A percentile compares a stretch with the other conserved stretches of the same genome.
Evolutionary conservation across 2,329 filamentous ascomycete genomes (phyloP).

Genomic region (Thielaviopsis ethacetica): DNA sequence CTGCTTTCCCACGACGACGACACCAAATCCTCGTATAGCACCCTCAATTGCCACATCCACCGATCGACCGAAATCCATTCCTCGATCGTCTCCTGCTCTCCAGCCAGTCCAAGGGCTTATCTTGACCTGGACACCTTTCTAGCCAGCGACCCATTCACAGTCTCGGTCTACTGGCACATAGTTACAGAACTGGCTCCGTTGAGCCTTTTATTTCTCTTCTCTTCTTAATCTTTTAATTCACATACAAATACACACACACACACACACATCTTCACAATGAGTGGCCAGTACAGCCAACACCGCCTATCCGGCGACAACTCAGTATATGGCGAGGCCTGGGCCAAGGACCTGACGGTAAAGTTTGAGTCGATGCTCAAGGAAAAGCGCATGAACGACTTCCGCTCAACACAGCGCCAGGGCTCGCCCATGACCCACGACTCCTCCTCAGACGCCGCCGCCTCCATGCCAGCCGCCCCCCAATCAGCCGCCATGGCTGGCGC

Average conservation of each 20-base stretch:
- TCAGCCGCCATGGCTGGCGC: constrained; percentile 21
- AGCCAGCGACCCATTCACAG: background rate
- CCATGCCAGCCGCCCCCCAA: constrained; percentile 33
- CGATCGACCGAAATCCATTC: background rate
- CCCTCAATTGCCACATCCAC: no score
- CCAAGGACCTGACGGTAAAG: constrained; percentile 60
- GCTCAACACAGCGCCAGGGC: constrained; percentile 33
- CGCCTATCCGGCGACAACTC: constrained; percentile 14
- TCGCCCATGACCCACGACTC: constrained; percentile 28
- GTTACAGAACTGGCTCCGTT: background rate
- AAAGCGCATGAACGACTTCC: constrained; percentile 70
- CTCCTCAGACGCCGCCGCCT: constrained; percentile 19
- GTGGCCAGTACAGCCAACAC: background rate
- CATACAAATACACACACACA: background rate
- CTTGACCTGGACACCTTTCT: background rate
- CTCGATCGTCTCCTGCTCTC: background rate
- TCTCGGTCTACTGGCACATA: background rate
- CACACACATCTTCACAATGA: constrained; percentile 5
- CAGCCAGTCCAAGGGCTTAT: background rate
- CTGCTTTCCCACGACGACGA: no score
- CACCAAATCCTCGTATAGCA: no score
- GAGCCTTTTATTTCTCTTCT: background rate
- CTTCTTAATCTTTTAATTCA: constrained; percentile 4
- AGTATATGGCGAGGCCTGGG: constrained; percentile 55
- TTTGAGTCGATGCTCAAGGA: constrained; percentile 80